Evolutionary conservation across 2,329 filamentous ascomycete species (phyloP).

Genomic region (Aspergillus pseudoviridinutans): DNA sequence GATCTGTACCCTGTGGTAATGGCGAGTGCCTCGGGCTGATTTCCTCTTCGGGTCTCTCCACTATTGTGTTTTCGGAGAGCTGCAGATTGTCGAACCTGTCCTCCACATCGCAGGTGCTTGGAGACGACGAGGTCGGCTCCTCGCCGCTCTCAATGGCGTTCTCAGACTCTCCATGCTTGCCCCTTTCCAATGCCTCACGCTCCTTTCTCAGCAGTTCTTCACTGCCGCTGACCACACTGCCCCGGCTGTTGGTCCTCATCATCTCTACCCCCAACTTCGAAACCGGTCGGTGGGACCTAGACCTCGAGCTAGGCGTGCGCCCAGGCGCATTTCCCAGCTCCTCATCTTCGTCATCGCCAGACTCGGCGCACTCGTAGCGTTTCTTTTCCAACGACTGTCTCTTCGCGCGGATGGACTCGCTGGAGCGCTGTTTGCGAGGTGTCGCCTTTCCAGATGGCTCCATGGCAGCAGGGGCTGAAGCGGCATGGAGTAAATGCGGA

Average conservation of each 20-base stretch:
- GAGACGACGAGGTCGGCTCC: slow-evolving; percentile 20
- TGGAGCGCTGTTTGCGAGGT: slow-evolving; percentile 62
- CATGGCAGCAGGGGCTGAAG: slow-evolving; percentile 62
- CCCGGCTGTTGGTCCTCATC: slow-evolving; percentile 95
- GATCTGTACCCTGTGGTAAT: slow-evolving; percentile 11
- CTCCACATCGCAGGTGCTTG: slow-evolving; percentile 22
- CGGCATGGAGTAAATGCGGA: slow-evolving; percentile 55
- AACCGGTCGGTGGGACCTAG: slow-evolving; percentile 59
- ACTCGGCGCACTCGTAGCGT: slow-evolving; percentile 72
- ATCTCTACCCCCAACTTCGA: slow-evolving; percentile 95
- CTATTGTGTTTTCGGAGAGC: slow-evolving; percentile 32
- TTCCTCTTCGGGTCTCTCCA: slow-evolving; percentile 24
- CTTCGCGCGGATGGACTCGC: slow-evolving; percentile 70
- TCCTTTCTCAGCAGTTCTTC: slow-evolving; percentile 38
- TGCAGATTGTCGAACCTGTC: slow-evolving; percentile 31
- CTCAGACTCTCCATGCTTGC: slow-evolving; percentile 17
- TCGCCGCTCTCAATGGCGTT: slow-evolving; percentile 19
- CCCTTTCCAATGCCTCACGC: slow-evolving; percentile 31
- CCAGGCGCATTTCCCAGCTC: slow-evolving; percentile 64
- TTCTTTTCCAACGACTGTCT: slow-evolving; percentile 71
- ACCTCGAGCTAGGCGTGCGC: slow-evolving; percentile 49
- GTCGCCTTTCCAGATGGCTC: slow-evolving; percentile 47
- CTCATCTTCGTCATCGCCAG: slow-evolving; percentile 92
- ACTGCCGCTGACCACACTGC: slow-evolving; percentile 60
- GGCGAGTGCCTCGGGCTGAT: slow-evolving; percentile 22